A percentile compares a stretch with the other conserved stretches of the same genome.
These are phyloP conservation scores for Petrea volubilis DNA, from an alignment of 257 asterid species.

Conservation along the genomic window DNA sequence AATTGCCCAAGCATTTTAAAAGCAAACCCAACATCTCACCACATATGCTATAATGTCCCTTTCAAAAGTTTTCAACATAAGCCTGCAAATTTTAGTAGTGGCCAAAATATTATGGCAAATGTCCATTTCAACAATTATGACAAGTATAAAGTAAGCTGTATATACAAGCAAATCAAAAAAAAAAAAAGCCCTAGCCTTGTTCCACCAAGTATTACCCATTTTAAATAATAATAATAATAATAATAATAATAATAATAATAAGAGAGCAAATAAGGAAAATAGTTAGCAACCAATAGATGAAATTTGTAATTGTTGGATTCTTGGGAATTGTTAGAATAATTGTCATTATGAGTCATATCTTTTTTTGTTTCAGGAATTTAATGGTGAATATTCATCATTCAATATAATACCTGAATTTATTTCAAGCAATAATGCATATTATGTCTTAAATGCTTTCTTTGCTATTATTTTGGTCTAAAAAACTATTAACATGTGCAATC, in stretches of 20 bases:
- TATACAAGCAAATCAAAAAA: constrained; percentile 19
- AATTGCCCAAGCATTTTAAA: constrained; percentile 21
- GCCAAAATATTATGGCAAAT: constrained; percentile 43
- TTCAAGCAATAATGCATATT: not conserved
- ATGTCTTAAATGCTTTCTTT: not conserved
- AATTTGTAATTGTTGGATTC: constrained; percentile 17
- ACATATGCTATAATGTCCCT: constrained; percentile 33
- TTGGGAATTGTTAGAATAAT: constrained; percentile 4
- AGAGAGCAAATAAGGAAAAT: not conserved
- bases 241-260: not conserved
- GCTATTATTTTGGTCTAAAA: not conserved
- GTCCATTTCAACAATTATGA: constrained; percentile 50
- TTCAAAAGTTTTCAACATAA: constrained; percentile 33
- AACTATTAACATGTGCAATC: not conserved
- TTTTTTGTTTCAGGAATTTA: constrained; percentile 19
- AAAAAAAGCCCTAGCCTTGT: constrained; percentile 13
- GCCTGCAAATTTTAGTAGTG: constrained; percentile 41
- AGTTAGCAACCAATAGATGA: not conserved
- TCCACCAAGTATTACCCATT: not conserved
- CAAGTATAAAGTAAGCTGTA: constrained; percentile 18
- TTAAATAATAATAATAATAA: too few species aligned
- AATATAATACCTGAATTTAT: not conserved
- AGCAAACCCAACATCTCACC: constrained; percentile 33
- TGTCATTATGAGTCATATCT: constrained; percentile 25
- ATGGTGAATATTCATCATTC: constrained; percentile 24